These are phyloP conservation scores for Cladophialophora psammophila DNA, from an alignment of 2,329 filamentous ascomycete species.

Conservation along the genomic window DNA sequence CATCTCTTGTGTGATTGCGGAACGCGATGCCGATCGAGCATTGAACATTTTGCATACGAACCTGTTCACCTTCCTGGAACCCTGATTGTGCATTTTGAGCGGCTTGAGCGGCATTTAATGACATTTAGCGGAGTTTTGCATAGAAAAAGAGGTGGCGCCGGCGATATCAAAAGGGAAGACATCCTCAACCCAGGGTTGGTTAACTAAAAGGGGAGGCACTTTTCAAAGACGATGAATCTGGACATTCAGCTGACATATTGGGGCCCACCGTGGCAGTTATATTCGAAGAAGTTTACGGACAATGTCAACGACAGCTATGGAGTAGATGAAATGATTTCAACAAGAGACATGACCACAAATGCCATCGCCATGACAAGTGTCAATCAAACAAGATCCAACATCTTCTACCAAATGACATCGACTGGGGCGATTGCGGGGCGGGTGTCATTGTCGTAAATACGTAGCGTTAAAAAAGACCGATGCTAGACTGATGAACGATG, in stretches of 20 bases:
- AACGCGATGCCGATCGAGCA: conserved; percentile 85
- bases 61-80: conserved; percentile 94
- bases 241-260: background rate
- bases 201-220: conserved; percentile 6
- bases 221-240: background rate
- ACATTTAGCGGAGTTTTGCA: conserved; percentile 27
- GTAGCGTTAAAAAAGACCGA: background rate
- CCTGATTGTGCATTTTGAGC: conserved; percentile 36
- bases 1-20: conserved; percentile 96
- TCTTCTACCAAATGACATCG: conserved; percentile 17
- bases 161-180: conserved; percentile 9
- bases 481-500: background rate
- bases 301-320: conserved; percentile 9
- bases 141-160: conserved; percentile 13
- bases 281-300: background rate
- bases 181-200: conserved; percentile 2
- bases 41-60: conserved; percentile 97
- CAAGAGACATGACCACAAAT: background rate
- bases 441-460: background rate
- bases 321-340: conserved; percentile 18
- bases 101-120: conserved; percentile 26
- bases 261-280: conserved; percentile 3
- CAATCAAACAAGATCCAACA: conserved; percentile 21
- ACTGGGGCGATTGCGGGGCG: background rate
- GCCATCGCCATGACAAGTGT: conserved; percentile 16